phyloP scores from a whole-genome alignment of 1,284 basidiomycete genomes.

The Cystobasidium slooffiae region DNA sequence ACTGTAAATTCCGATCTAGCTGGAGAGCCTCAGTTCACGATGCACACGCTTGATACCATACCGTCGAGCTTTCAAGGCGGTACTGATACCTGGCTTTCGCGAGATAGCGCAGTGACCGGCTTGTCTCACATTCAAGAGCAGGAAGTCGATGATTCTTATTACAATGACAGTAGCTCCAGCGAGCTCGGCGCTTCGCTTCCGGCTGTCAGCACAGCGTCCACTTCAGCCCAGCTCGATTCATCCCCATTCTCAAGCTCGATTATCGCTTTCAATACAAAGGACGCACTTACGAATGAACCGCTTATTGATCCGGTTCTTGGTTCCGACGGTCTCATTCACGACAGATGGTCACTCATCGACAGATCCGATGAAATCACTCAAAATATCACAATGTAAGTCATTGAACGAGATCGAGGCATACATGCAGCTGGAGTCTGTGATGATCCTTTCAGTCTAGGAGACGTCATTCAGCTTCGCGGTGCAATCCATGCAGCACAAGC shows the following conservation, averaged over 20 bases:
- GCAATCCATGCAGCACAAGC: constrained; percentile 38
- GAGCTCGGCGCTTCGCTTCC: too few species aligned
- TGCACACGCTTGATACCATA: too few species aligned
- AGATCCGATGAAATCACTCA: background rate
- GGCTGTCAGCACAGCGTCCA: too few species aligned
- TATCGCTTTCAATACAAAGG: constrained; percentile 32
- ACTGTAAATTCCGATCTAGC: too few species aligned
- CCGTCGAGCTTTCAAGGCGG: too few species aligned
- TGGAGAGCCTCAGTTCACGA: too few species aligned
- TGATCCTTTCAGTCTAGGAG: constrained; percentile 45
- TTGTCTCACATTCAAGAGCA: too few species aligned
- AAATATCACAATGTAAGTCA: constrained; percentile 10
- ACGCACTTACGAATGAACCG: constrained; percentile 25
- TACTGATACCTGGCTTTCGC: too few species aligned
- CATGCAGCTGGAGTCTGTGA: background rate
- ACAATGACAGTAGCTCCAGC: too few species aligned
- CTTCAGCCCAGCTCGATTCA: background rate
- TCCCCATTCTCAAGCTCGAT: background rate
- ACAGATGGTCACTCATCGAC: constrained; percentile 27
- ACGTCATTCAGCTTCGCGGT: constrained; percentile 49
- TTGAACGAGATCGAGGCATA: background rate
- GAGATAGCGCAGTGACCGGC: too few species aligned
- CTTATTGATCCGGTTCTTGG: constrained; percentile 31
- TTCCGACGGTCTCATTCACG: constrained; percentile 34
- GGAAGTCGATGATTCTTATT: too few species aligned